Base-by-base conservation (phyloP, 495 filamentous ascomycete genomes). In the Entonaema liquescens region DNA sequence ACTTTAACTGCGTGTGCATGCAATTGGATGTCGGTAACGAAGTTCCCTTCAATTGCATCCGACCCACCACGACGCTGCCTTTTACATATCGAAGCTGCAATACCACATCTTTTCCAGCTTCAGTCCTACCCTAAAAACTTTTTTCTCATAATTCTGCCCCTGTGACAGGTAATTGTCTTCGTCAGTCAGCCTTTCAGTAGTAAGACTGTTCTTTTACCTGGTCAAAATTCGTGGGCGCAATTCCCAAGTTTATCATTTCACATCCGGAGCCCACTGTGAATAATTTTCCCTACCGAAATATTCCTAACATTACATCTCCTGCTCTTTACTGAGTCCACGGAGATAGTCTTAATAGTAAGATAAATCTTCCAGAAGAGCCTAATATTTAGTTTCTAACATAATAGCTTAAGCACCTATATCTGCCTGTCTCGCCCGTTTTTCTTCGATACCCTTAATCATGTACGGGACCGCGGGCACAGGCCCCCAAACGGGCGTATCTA, bases 401-500 rank as follows among this genome's bases (percentile, higher is more conserved):
- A 19, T 12, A 5, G 23, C 19, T 25, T 26, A 62, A 58, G 62
- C 56, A 56, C 31, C 62, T 29, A 40, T 38, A 25, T 61, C 56
- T 40, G 7, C 59, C 31, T 40, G 29, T 38, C 59, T 58, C 56
- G 23, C 13, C 33, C 52, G 62, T 54, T 31, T 36, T 65, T 54
- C 35, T 58, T 59, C 52, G 71, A 64, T 70, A 64, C 68, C 65
- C 65, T 40, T 71, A 68, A 62, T 70, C 70, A 98, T 98, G 95
- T 97, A 97, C 86, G 93, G 92, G 77, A 90, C 91, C 74, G 90
- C 90, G 71, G 84, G 83, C 59, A 92, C 92, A 65, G 91, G 91
- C 78, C 91, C 91, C 28, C 93, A 95, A 79, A 99, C 95, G 83
- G 95, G 95, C 76, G 92, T 96, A 78, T 94, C 93, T 73, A 98